phyloP scores from a whole-genome alignment of 2,329 filamentous ascomycete genomes.

The Aspergillus sp. region DNA sequence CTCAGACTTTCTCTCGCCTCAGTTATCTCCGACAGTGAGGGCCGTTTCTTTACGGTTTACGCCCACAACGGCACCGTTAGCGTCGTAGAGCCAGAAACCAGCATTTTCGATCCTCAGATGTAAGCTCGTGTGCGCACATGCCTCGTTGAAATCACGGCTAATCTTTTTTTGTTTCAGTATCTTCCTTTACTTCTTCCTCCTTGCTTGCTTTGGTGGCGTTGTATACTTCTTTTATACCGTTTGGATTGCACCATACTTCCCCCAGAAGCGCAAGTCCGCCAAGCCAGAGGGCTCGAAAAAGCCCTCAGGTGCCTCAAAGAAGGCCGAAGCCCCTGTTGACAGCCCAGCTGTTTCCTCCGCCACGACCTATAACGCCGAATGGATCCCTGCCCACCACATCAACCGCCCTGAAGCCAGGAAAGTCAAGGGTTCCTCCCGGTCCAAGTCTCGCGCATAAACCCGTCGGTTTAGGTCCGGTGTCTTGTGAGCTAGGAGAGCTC shows the following conservation, averaged over 20 bases:
- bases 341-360: slow-evolving; percentile 68
- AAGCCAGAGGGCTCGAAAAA: slow-evolving; percentile 67
- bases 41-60: slow-evolving; percentile 71
- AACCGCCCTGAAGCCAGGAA: slow-evolving; percentile 74
- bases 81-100: slow-evolving; percentile 87
- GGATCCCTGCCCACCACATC: slow-evolving; percentile 89
- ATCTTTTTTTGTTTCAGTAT: slow-evolving; percentile 59
- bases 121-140: slow-evolving; percentile 43
- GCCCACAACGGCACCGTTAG: slow-evolving; percentile 80
- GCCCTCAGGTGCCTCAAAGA: slow-evolving; percentile 64
- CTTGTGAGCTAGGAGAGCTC: not conserved
- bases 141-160: slow-evolving; percentile 6
- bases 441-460: slow-evolving; percentile 37
- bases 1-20: slow-evolving; percentile 75
- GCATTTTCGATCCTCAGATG: slow-evolving; percentile 95
- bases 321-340: slow-evolving; percentile 65
- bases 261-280: slow-evolving; percentile 67
- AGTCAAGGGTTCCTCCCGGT: slow-evolving; percentile 52
- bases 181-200: slow-evolving; percentile 94
- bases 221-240: slow-evolving; percentile 98
- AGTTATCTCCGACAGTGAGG: slow-evolving; percentile 67
- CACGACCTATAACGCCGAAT: slow-evolving; percentile 84
- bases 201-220: slow-evolving; percentile 72
- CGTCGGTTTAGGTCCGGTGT: not conserved
- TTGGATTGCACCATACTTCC: slow-evolving; percentile 95